These are phyloP conservation scores for Penicillium rolfsii DNA, from an alignment of 2,329 filamentous ascomycete species.

Conservation along the genomic window DNA sequence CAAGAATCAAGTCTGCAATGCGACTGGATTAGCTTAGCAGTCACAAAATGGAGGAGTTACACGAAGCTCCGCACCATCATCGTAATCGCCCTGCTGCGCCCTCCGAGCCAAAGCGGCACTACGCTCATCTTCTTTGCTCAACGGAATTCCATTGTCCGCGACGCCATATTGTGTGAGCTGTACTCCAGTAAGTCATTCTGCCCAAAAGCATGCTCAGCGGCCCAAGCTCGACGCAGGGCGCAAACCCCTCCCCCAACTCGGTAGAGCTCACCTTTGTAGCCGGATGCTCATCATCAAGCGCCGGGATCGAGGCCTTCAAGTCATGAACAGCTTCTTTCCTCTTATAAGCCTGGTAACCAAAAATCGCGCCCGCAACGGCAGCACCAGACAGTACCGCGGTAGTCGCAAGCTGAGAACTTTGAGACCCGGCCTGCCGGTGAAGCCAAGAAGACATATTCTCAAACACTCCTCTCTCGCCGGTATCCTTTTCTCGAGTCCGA, in stretches of 20 bases:
- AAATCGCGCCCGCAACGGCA: conserved; percentile 55
- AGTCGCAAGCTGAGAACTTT: conserved; percentile 47
- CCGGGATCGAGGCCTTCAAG: conserved; percentile 65
- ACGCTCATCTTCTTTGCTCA: conserved; percentile 59
- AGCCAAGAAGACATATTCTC: conserved; percentile 50
- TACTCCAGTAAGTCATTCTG: conserved; percentile 36
- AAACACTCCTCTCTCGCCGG: conserved; percentile 18
- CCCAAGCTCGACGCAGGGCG: neutral
- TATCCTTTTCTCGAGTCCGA: neutral
- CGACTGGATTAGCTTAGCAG: conserved; percentile 11
- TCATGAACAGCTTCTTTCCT: conserved; percentile 59
- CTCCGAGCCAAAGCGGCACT: conserved; percentile 61
- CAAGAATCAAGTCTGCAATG: conserved; percentile 75
- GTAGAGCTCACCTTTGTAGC: conserved; percentile 51
- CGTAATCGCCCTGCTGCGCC: conserved; percentile 66
- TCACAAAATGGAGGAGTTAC: neutral
- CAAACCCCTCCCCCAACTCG: too few species aligned
- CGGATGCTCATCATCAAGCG: conserved; percentile 55
- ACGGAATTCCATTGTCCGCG: conserved; percentile 34
- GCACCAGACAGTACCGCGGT: conserved; percentile 49
- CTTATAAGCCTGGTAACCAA: conserved; percentile 60
- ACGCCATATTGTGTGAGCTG: conserved; percentile 56
- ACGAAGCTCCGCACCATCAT: conserved; percentile 54
- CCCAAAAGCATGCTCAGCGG: neutral
- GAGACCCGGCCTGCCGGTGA: conserved; percentile 47